Conservation (phyloP, 805 yeast genomes). For the Alloascoidea africana region DNA sequence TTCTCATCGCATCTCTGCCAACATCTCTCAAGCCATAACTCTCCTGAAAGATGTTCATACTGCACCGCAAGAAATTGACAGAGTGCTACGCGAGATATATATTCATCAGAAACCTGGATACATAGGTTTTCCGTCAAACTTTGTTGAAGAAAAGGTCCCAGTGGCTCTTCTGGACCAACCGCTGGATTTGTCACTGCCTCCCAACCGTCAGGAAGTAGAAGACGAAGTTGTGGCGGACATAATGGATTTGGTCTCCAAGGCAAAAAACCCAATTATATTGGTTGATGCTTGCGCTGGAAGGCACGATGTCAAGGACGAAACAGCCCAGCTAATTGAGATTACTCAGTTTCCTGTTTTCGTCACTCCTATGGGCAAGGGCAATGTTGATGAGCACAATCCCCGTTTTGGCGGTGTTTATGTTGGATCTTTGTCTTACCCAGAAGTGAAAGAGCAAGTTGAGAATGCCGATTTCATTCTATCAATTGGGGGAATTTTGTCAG, state of each 20-base stretch:
- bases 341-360: slow-evolving; percentile 64
- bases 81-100: slow-evolving; percentile 52
- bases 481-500: slow-evolving; percentile 64
- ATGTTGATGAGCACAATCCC: slow-evolving; percentile 48
- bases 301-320: slow-evolving; percentile 47
- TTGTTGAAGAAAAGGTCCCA: slow-evolving; percentile 49
- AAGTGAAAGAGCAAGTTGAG: slow-evolving; percentile 51
- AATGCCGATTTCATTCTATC: slow-evolving; percentile 53
- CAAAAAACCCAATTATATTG: slow-evolving; percentile 51
- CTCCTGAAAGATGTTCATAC: slow-evolving; percentile 42
- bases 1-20: slow-evolving; percentile 57
- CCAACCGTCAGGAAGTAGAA: slow-evolving; percentile 41
- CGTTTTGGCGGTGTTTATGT: slow-evolving; percentile 68
- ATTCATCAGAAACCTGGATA: slow-evolving; percentile 62
- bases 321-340: slow-evolving; percentile 36
- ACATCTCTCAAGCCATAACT: slow-evolving; percentile 49
- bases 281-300: slow-evolving; percentile 74
- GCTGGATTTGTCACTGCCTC: slow-evolving; percentile 37
- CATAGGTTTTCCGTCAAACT: slow-evolving; percentile 63
- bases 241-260: slow-evolving; percentile 30
- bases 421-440: slow-evolving; percentile 54
- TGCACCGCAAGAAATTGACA: slow-evolving; percentile 54
- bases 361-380: slow-evolving; percentile 76
- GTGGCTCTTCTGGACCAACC: slow-evolving; percentile 38
- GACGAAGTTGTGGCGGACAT: slow-evolving; percentile 37